Conservation (phyloP, 495 filamentous ascomycete genomes). For the Chaetomium cochliodes region DNA sequence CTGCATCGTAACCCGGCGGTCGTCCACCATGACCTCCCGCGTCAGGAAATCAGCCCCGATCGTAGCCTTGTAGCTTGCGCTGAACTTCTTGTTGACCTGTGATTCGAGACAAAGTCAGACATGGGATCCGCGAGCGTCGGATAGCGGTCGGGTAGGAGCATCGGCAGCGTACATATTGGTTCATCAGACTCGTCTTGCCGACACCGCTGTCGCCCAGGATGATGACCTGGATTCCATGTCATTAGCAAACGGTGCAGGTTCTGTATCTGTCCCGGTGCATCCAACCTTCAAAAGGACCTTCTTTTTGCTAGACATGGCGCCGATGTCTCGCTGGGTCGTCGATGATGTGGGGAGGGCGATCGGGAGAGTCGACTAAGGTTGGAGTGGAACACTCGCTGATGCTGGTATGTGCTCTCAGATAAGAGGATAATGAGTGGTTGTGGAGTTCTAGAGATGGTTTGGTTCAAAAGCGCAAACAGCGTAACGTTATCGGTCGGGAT, state of each 20-base stretch:
- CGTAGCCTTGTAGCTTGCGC: constrained; percentile 98
- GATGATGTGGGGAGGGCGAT: constrained; percentile 20
- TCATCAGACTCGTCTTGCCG: constrained; percentile 99
- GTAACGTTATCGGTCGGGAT: constrained; percentile 9
- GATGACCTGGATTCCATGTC: constrained; percentile 67
- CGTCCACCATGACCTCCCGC: constrained; percentile 96
- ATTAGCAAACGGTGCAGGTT: constrained; percentile 6
- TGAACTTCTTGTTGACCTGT: constrained; percentile 99
- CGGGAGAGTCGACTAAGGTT: neutral
- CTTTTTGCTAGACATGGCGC: constrained; percentile 85
- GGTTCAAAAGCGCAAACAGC: neutral
- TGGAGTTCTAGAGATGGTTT: too few relatives aligned
- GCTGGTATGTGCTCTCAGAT: neutral
- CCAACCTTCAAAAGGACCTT: constrained; percentile 94
- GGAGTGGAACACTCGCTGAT: neutral
- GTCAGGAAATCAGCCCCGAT: constrained; percentile 99
- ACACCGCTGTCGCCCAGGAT: constrained; percentile 98
- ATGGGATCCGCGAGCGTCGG: neutral
- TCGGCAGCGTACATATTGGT: constrained; percentile 83
- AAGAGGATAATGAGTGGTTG: neutral
- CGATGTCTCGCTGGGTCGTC: constrained; percentile 5
- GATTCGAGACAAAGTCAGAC: constrained; percentile 18
- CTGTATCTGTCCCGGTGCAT: constrained; percentile 2
- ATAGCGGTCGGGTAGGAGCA: constrained; percentile 35
- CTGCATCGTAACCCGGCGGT: constrained; percentile 98